Conservation (phyloP, 257 asterid genomes). For the Penstemon davidsonii region DNA sequence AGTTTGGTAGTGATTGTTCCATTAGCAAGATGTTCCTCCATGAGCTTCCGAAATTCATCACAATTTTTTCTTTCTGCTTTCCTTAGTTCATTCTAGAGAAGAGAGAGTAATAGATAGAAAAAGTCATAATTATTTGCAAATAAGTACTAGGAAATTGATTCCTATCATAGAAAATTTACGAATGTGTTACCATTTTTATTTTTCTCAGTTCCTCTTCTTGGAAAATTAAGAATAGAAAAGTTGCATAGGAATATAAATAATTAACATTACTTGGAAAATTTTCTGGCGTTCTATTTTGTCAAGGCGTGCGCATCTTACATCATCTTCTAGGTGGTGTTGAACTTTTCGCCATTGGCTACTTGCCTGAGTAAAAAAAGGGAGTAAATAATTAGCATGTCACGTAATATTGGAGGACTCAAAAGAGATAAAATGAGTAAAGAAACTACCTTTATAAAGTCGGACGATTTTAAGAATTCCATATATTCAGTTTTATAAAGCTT, state of each 20-base stretch:
- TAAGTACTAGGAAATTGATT: conserved; percentile 5
- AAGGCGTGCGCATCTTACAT: conserved; percentile 88
- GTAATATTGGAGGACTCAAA: conserved; percentile 18
- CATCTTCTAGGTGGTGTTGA: conserved; percentile 85
- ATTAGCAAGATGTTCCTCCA: conserved; percentile 81
- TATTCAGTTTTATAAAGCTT: conserved; percentile 68
- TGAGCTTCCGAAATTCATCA: conserved; percentile 91
- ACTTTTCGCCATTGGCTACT: conserved; percentile 98
- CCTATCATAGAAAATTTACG: conserved; percentile 21
- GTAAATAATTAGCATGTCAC: not conserved
- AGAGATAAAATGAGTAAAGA: conserved; percentile 10
- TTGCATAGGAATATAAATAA: not conserved
- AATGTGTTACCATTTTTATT: conserved; percentile 56
- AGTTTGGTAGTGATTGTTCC: conserved; percentile 72
- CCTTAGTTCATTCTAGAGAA: conserved; percentile 72
- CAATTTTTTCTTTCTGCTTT: conserved; percentile 87
- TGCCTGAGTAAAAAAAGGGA: conserved; percentile 48
- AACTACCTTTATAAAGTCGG: conserved; percentile 82
- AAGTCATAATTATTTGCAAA: conserved; percentile 12
- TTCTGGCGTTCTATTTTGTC: conserved; percentile 88
- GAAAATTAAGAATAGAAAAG: not conserved
- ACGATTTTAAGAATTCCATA: conserved; percentile 72
- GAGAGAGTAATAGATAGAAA: conserved; percentile 10
- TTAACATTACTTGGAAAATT: conserved; percentile 70
- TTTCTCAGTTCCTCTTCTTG: conserved; percentile 91